These are phyloP conservation scores for Astrocystis sublimbata DNA, from an alignment of 495 filamentous ascomycete species.

Conservation along the genomic window DNA sequence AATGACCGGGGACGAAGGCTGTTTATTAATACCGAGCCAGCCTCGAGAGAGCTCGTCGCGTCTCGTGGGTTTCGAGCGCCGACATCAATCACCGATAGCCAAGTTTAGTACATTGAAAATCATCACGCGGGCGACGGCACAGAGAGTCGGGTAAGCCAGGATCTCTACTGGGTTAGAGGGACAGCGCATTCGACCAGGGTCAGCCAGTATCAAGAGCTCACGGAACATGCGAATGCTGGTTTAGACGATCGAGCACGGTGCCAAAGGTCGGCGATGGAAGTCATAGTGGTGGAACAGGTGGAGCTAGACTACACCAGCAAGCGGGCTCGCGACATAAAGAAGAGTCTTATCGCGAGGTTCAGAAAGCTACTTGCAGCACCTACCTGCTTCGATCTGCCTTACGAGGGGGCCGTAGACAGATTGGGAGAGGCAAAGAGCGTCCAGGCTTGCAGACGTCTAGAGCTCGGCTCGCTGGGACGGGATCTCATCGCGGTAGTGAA, in stretches of 20 bases:
- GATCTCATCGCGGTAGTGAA: constrained; percentile 26
- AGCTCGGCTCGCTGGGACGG: constrained; percentile 2
- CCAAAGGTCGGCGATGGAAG: background rate
- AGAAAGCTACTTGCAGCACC: background rate
- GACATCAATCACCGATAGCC: constrained; percentile 2
- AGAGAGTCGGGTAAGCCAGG: constrained; percentile 12
- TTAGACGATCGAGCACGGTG: background rate
- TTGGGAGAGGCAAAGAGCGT: background rate
- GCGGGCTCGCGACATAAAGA: background rate
- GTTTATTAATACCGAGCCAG: background rate
- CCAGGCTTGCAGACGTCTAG: background rate
- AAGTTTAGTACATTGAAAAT: background rate
- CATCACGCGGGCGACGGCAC: constrained; percentile 15
- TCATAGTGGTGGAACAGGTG: background rate
- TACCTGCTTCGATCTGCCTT: background rate
- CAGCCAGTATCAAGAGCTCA: background rate
- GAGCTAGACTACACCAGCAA: background rate
- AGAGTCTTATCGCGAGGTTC: background rate
- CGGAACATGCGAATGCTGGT: background rate
- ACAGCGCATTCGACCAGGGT: background rate
- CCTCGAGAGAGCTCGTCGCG: background rate
- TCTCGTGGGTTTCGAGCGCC: background rate
- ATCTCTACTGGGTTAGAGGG: background rate
- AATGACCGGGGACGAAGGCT: background rate
- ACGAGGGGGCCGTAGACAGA: background rate